Percentiles rank a stretch among this genome's conserved stretches.
These are phyloP conservation scores for Penicillium canescens DNA, from an alignment of 495 filamentous ascomycete species.

Conservation along the genomic window DNA sequence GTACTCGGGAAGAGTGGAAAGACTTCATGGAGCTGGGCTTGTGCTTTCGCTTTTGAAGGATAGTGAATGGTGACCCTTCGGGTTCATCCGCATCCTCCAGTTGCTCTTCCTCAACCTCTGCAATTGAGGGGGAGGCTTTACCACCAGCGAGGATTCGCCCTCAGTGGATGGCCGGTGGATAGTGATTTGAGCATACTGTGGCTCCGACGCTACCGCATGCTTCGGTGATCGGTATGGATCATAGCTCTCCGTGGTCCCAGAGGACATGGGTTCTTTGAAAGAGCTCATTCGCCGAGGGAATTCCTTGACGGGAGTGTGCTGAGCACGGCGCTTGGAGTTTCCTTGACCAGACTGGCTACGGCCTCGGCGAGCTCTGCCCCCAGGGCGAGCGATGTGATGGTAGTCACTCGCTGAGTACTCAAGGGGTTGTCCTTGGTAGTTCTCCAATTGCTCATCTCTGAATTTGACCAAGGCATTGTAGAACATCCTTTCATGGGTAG, in stretches of 20 bases:
- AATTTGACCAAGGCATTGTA: constrained; percentile 82
- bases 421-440: constrained; percentile 71
- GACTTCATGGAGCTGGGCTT: constrained; percentile 41
- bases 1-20: constrained; percentile 36
- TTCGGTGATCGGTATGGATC: constrained; percentile 80
- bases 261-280: constrained; percentile 47
- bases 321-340: constrained; percentile 58
- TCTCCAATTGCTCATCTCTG: constrained; percentile 77
- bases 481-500: constrained; percentile 87
- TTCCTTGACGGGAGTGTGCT: constrained; percentile 71
- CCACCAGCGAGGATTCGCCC: constrained; percentile 8
- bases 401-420: constrained; percentile 84
- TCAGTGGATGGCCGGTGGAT: constrained; percentile 54
- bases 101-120: constrained; percentile 20
- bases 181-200: constrained; percentile 61
- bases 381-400: constrained; percentile 65
- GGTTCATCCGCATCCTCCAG: constrained; percentile 11
- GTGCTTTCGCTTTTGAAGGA: constrained; percentile 36
- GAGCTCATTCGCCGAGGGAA: constrained; percentile 43
- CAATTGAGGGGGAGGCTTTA: constrained; percentile 26
- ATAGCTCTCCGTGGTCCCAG: constrained; percentile 61
- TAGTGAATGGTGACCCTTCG: constrained; percentile 33
- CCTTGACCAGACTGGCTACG: constrained; percentile 22
- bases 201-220: constrained; percentile 36
- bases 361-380: constrained; percentile 15